A percentile compares a stretch with the other conserved stretches of the same genome.
These are phyloP conservation scores for Kodamaea anthophila DNA, from an alignment of 1,139 yeast genomes.

Conservation along the genomic window DNA sequence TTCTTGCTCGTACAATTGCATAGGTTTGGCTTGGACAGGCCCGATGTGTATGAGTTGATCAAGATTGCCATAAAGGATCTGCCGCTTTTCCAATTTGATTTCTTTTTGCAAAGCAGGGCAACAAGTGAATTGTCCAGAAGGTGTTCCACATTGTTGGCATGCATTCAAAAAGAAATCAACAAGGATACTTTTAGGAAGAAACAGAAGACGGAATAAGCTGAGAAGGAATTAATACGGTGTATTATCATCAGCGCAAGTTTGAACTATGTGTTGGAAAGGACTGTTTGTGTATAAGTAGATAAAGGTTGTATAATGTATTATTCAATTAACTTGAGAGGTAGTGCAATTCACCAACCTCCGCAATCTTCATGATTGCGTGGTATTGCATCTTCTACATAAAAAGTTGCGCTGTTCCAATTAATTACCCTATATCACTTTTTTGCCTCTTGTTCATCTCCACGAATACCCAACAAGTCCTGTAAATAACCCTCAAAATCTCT, in stretches of 20 bases:
- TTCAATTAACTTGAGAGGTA: no score
- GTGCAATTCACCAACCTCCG: no score
- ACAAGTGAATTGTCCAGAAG: conserved; percentile 62
- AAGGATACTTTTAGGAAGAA: conserved; percentile 11
- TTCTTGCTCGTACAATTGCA: conserved; percentile 60
- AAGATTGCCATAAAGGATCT: conserved; percentile 56
- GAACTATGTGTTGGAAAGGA: not conserved
- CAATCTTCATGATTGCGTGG: no score
- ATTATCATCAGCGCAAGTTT: not conserved
- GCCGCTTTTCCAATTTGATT: conserved; percentile 63
- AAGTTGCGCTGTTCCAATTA: no score
- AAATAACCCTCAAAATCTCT: conserved; percentile 44
- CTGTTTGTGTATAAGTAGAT: no score
- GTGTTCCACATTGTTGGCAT: conserved; percentile 57
- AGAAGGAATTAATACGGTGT: conserved; percentile 3
- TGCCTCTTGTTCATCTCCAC: no score
- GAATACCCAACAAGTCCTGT: conserved; percentile 32
- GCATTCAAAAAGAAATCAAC: conserved; percentile 55
- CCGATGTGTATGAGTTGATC: conserved; percentile 58
- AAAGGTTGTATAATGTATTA: no score
- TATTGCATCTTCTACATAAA: no score
- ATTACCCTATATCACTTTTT: no score
- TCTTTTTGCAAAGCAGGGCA: conserved; percentile 64
- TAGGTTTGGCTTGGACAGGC: conserved; percentile 59
- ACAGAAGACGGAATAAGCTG: conserved; percentile 12